phyloP scores from a whole-genome alignment of 805 yeast genomes.

The Nakazawaea siamensis region DNA sequence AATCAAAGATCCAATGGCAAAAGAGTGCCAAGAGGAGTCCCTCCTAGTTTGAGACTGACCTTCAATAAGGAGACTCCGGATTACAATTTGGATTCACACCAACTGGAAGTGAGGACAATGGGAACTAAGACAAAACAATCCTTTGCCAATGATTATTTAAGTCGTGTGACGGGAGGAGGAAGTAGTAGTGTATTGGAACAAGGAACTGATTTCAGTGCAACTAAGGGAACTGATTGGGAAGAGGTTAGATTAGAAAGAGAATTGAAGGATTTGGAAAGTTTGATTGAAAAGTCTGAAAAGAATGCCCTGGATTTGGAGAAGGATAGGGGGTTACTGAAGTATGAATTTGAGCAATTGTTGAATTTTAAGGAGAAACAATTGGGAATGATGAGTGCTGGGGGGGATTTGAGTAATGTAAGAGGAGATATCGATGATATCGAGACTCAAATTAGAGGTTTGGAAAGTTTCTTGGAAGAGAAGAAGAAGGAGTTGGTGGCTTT shows the following conservation, averaged over 20 bases:
- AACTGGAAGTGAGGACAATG: conserved; percentile 27
- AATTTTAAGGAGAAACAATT: conserved; percentile 66
- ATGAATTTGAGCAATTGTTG: conserved; percentile 76
- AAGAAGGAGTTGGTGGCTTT: conserved; percentile 50
- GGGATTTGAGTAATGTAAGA: conserved; percentile 43
- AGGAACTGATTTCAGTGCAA: conserved; percentile 58
- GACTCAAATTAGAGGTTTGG: conserved; percentile 66
- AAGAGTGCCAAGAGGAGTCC: conserved; percentile 90
- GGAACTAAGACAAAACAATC: conserved; percentile 20
- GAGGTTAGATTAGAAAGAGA: conserved; percentile 77
- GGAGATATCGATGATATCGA: conserved; percentile 64
- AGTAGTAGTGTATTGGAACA: conserved; percentile 27
- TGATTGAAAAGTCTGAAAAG: conserved; percentile 47
- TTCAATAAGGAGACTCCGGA: conserved; percentile 80
- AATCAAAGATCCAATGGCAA: conserved; percentile 78
- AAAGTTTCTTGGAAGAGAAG: conserved; percentile 57
- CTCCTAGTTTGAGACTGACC: conserved; percentile 84
- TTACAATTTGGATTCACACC: conserved; percentile 53
- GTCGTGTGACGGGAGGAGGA: conserved; percentile 35
- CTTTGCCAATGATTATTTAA: conserved; percentile 49
- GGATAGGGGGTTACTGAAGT: conserved; percentile 25
- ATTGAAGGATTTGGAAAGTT: conserved; percentile 63
- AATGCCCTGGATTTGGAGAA: conserved; percentile 26
- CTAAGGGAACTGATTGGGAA: conserved; percentile 87
- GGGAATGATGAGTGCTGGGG: conserved; percentile 25